These are phyloP conservation scores for Dothiorella sarmentorum DNA, from an alignment of 2,329 filamentous ascomycete species.

Conservation along the genomic window DNA sequence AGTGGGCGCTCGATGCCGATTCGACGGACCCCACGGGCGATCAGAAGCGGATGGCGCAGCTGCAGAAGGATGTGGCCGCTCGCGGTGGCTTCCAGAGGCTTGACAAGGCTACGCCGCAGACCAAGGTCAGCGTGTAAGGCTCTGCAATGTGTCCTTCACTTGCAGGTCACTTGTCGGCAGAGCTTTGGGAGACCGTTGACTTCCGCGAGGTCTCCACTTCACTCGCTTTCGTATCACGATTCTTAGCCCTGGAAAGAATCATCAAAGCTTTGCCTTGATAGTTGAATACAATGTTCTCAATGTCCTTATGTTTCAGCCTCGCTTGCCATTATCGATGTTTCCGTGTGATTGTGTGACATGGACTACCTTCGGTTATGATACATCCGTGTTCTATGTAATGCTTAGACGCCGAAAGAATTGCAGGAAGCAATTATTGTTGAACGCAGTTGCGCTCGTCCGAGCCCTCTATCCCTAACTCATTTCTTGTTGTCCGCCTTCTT, in stretches of 20 bases:
- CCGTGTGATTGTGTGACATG: neutral
- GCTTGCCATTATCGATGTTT: neutral
- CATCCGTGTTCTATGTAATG: too few species aligned
- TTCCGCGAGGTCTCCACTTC: neutral
- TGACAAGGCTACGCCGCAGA: neutral
- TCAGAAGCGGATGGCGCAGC: conserved; percentile 68
- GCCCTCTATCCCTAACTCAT: too few species aligned
- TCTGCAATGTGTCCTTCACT: neutral
- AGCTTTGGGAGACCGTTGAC: neutral
- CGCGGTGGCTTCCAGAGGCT: conserved; percentile 63
- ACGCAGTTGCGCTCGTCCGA: too few species aligned
- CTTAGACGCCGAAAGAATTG: too few species aligned
- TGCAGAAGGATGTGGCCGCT: conserved; percentile 64
- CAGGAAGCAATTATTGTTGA: too few species aligned
- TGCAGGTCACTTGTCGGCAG: neutral
- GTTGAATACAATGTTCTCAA: neutral
- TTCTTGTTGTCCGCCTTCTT: neutral
- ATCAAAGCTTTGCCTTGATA: neutral
- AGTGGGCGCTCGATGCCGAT: conserved; percentile 63
- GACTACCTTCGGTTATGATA: too few species aligned
- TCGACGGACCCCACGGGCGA: conserved; percentile 66
- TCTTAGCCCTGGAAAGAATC: neutral
- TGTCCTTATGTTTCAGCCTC: neutral
- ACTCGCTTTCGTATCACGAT: neutral
- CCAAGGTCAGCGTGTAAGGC: neutral